These are phyloP conservation scores for Simmondsia chinensis DNA, from an alignment of 148 eudicot species.

Conservation along the genomic window DNA sequence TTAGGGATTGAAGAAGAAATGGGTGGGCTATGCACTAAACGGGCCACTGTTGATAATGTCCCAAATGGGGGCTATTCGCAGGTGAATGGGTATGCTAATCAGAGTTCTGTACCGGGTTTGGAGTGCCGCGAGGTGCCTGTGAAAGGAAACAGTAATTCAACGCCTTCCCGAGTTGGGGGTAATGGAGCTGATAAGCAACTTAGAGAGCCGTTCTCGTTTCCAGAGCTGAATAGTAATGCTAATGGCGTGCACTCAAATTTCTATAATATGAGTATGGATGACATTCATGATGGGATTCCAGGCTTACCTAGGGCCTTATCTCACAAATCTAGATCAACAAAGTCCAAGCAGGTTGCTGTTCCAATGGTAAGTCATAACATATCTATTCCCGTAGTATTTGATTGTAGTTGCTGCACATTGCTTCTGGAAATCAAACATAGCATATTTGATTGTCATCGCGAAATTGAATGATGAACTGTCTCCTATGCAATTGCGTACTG, in stretches of 20 bases:
- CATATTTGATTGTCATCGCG: too few species aligned
- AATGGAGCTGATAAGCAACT: conserved; percentile 26
- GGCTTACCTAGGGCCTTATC: conserved; percentile 58
- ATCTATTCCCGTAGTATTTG: conserved; percentile 9
- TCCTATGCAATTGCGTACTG: too few species aligned
- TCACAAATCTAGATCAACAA: conserved; percentile 61
- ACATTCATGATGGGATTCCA: conserved; percentile 77
- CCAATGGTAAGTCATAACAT: conserved; percentile 65
- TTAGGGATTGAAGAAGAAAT: conserved; percentile 20
- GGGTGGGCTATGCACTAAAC: conserved; percentile 93
- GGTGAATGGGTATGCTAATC: conserved; percentile 38
- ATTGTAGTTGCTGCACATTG: too few species aligned
- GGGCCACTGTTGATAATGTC: conserved; percentile 56
- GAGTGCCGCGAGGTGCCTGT: conserved; percentile 32
- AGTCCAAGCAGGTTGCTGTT: conserved; percentile 71
- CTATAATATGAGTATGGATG: conserved; percentile 24
- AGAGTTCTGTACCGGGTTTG: conserved; percentile 34
- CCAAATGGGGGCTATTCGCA: conserved; percentile 40
- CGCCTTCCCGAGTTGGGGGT: conserved; percentile 20
- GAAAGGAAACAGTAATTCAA: conserved; percentile 17
- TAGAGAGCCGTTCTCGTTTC: conserved; percentile 59
- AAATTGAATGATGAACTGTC: too few species aligned
- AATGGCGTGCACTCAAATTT: conserved; percentile 17
- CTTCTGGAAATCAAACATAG: too few species aligned
- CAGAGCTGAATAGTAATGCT: conserved; percentile 27